Percentiles rank a stretch among this genome's conserved stretches.
These are phyloP conservation scores for Cardamine resedifolia DNA, from an alignment of 345 rosid genomes.

Conservation along the genomic window DNA sequence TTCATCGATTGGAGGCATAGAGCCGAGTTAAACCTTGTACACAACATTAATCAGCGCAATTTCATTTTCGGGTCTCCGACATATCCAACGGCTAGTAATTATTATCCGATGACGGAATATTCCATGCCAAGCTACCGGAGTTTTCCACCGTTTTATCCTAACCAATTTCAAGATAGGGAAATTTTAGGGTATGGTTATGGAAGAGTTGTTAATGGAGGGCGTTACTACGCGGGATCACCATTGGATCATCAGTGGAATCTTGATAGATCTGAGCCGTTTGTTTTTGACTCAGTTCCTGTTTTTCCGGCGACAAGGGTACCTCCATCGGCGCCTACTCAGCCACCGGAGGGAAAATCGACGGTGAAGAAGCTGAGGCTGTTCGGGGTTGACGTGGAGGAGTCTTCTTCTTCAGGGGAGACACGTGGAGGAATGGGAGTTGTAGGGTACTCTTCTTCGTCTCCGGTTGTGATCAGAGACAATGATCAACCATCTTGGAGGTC, in stretches of 20 bases:
- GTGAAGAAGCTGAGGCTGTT: conserved; percentile 60
- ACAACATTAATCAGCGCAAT: conserved; percentile 24
- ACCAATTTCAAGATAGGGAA: conserved; percentile 29
- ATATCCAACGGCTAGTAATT: conserved; percentile 16
- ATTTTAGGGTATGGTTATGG: conserved; percentile 34
- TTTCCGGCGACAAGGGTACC: conserved; percentile 29
- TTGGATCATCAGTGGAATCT: conserved; percentile 32
- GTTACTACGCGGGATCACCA: conserved; percentile 44
- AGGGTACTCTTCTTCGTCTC: conserved; percentile 26
- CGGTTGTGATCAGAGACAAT: conserved; percentile 31
- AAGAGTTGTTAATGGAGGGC: conserved; percentile 22
- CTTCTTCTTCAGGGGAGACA: conserved; percentile 39
- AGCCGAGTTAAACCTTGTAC: conserved; percentile 36
- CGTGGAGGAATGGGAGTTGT: conserved; percentile 21
- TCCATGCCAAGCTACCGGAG: conserved; percentile 23
- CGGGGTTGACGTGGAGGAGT: conserved; percentile 66
- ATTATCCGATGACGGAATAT: conserved; percentile 29
- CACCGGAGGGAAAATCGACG: background rate
- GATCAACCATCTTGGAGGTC: conserved; percentile 16
- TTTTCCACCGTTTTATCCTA: conserved; percentile 14
- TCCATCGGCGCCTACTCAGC: conserved; percentile 11
- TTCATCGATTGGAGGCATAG: conserved; percentile 82
- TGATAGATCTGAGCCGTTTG: conserved; percentile 42
- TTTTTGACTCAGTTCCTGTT: conserved; percentile 63
- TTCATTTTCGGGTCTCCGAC: conserved; percentile 23